phyloP scores from a whole-genome alignment of 345 rosid species.

The Citrus reticulata region DNA sequence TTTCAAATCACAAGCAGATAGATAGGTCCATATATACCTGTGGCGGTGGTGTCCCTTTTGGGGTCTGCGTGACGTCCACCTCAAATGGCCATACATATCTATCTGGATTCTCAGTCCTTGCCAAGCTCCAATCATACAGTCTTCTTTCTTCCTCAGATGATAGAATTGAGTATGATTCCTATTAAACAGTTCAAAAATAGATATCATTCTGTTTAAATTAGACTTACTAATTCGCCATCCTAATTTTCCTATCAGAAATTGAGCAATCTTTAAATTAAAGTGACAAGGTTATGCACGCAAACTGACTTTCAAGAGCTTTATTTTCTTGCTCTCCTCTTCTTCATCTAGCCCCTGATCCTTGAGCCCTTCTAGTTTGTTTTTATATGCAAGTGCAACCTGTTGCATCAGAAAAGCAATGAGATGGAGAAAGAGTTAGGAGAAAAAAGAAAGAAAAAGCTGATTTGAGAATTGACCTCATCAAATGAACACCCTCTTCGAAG shows the following conservation, averaged over 20 bases:
- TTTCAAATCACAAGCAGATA: too few relatives aligned
- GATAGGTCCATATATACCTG: conserved; percentile 24
- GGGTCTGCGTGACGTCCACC: conserved; percentile 43
- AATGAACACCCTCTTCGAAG: conserved; percentile 53
- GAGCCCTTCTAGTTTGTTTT: conserved; percentile 45
- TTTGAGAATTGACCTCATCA: conserved; percentile 42
- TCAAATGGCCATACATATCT: conserved; percentile 76
- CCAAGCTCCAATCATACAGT: conserved; percentile 92
- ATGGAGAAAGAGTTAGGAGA: neutral
- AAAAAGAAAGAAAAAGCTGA: neutral
- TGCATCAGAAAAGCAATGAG: neutral
- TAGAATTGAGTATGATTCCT: conserved; percentile 72
- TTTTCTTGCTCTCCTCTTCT: conserved; percentile 40
- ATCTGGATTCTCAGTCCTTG: conserved; percentile 54
- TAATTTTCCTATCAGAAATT: neutral
- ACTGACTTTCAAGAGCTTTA: conserved; percentile 56
- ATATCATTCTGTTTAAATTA: neutral
- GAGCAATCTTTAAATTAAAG: neutral
- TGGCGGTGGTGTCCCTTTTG: conserved; percentile 54
- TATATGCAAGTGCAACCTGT: conserved; percentile 49
- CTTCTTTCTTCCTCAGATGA: conserved; percentile 72
- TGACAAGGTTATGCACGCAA: neutral
- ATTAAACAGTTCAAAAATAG: neutral
- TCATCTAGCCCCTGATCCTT: conserved; percentile 53
- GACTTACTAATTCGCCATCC: too few relatives aligned